These are phyloP conservation scores for Fusarium proliferatum DNA, from an alignment of 2,329 filamentous ascomycete species.

Conservation along the genomic window DNA sequence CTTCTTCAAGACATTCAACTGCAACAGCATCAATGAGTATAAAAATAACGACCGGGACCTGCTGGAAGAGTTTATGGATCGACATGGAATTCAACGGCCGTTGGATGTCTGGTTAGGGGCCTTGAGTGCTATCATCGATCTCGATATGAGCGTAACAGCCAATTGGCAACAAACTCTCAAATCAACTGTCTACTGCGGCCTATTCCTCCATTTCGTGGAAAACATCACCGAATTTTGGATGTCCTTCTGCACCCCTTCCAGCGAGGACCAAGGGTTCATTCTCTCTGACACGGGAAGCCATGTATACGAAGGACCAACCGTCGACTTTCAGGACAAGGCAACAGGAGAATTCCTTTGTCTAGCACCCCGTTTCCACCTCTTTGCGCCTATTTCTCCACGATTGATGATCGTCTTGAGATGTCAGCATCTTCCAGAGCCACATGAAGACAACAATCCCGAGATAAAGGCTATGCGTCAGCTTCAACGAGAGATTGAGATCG, in stretches of 20 bases:
- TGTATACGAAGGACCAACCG: neutral
- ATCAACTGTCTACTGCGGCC: neutral
- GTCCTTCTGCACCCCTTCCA: neutral
- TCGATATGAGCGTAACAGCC: neutral
- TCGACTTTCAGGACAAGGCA: neutral
- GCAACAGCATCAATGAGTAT: neutral
- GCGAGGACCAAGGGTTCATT: neutral
- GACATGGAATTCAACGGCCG: neutral
- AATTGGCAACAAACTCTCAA: neutral
- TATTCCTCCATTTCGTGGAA: neutral
- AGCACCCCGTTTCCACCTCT: neutral
- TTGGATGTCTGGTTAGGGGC: neutral
- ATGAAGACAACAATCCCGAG: neutral
- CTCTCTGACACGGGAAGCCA: neutral
- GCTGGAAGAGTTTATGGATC: neutral
- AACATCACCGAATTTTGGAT: neutral
- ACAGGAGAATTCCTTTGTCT: fast-evolving
- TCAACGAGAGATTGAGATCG: neutral
- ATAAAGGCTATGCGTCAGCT: neutral
- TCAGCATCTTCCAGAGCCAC: neutral
- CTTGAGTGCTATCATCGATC: neutral
- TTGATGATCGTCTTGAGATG: neutral
- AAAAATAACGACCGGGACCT: fast-evolving
- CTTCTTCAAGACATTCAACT: neutral
- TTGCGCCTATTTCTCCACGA: neutral